Base-by-base conservation (phyloP, 148 eudicot species). In the Cornus suecica region DNA sequence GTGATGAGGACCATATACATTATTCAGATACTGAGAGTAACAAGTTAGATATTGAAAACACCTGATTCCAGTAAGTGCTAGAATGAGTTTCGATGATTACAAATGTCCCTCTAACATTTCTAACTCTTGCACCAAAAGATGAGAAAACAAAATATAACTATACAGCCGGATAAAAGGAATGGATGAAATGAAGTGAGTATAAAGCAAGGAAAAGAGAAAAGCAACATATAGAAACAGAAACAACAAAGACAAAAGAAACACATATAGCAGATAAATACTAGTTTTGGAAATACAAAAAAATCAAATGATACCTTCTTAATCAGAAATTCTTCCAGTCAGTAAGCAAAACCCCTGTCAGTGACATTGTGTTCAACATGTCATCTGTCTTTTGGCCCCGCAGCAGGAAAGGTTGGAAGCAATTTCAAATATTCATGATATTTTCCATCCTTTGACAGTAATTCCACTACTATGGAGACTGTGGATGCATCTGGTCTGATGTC, bases 301-400 rank as follows among this genome's bases (percentile, higher is more conserved):
- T 28, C 63, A 65, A 74, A 65, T 13, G 22, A 10, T n/a, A 41
- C 27, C 65, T 9, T 8, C 52, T 45, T 48, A 65, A 15, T 34
- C 8, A 32, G 48, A 11, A 28, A 29, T 32, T 67, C 48, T 31
- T 58, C 28, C 61, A 60, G 30, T 63, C 65, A 54, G 29, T 37
- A 26, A 54, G 5, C 28, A 56, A 70, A 71, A 54, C 27, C 9
- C 45, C 22, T 30, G 45, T 70, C 62, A 24, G 86, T 76, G 60
- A 80, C 78, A 18, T 76, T 76, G 67, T 10, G 42, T 37, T 85
- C 73, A 70, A 80, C 83, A n/a, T 14, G 75, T 52, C 86, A 83
- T 76, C 79, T 70, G 77, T 65, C 69, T 52, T 9, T 23, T 58
- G 23, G 24, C 18, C 65, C 65, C 54, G 42, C 28, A 41, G 66